phyloP scores from a whole-genome alignment of 1,139 yeast species.

The Fermentozyma sake region DNA sequence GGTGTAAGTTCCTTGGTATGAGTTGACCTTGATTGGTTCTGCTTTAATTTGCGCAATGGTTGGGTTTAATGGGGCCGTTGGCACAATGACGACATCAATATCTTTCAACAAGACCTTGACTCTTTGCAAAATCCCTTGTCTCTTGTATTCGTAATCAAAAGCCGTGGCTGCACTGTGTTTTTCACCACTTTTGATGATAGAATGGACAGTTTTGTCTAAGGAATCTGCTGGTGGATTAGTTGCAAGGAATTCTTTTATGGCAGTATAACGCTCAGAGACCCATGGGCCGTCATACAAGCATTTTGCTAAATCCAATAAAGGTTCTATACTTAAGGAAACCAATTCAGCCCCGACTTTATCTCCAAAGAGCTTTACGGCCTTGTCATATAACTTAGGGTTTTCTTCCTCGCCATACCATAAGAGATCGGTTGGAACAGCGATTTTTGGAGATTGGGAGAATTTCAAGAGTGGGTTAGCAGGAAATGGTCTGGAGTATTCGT shows the following conservation, averaged over 20 bases:
- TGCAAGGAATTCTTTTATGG: slow-evolving; percentile 68
- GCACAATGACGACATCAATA: slow-evolving; percentile 77
- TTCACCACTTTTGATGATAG: slow-evolving; percentile 75
- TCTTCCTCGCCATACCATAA: slow-evolving; percentile 78
- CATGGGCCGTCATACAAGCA: slow-evolving; percentile 97
- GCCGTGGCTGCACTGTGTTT: slow-evolving; percentile 76
- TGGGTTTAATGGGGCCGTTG: slow-evolving; percentile 93
- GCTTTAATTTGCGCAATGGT: slow-evolving; percentile 62
- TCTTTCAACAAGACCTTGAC: slow-evolving; percentile 51
- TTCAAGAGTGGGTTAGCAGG: slow-evolving; percentile 62
- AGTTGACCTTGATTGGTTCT: slow-evolving; percentile 82
- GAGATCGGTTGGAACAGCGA: slow-evolving; percentile 72
- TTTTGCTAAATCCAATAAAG: slow-evolving; percentile 76
- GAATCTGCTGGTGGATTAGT: slow-evolving; percentile 66
- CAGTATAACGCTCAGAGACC: slow-evolving; percentile 94
- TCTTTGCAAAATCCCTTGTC: slow-evolving; percentile 69
- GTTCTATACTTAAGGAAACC: slow-evolving; percentile 58
- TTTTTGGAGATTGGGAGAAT: slow-evolving; percentile 54
- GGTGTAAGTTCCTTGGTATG: slow-evolving; percentile 93
- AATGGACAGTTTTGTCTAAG: slow-evolving; percentile 79
- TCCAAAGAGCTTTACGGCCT: slow-evolving; percentile 56
- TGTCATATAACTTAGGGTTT: slow-evolving; percentile 63
- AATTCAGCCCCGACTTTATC: slow-evolving; percentile 53
- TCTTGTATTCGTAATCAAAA: slow-evolving; percentile 78
- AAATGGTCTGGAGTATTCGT: slow-evolving; percentile 73